Evolutionary conservation across 345 rosid species (phyloP), one percentile per base, ranked within the genome.

Genomic region (Eutrema japonicum): DNA sequence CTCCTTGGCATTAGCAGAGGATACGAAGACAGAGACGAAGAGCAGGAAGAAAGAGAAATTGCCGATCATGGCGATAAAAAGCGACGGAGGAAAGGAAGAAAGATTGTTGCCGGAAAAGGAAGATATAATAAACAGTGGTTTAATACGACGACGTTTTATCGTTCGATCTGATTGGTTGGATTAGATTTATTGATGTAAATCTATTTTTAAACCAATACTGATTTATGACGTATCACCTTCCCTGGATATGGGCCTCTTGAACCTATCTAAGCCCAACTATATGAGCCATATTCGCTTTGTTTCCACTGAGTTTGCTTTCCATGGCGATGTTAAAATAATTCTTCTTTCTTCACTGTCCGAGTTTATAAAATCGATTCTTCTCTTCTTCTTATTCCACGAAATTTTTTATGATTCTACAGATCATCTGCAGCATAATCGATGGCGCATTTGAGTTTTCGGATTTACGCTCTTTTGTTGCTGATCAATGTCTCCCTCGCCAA

Each of bases 401-500:
- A 3, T 3, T 0, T 45, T 45, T 22, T 59, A 69, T 22, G 73
- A 30, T 49, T 60, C 5, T 30, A 52, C 51, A 42, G 62, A 50
- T 50, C 76, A 5, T 72, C 45, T 6, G 46, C 29, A 42, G 35
- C 14, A 12, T 41, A 72, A 62, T 42, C 63, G 3, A 72, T 72
- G 76, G 54, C 63, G 30, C 63, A 63, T 63, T 72, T 63, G 47
- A 42, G 76, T 35, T 62, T 71, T n/a, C 43, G 68, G 27, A 62
- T 72, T 63, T 72, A 18, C 76, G 37, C 54, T 63, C 16, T 72
- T 53, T 3, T 43, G 12, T 7, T 64, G 53, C 46, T 63, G 4
- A 53, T 80, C 68, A 50, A 73, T 37, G 46, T 73, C 42, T 79
- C 80, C 48, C 11, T 55, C 80, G 69, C 84, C 68, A 87, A 89